Evolutionary conservation across 176 grass and related monocot species (phyloP).

Genomic region (Saccharum spontaneum): DNA sequence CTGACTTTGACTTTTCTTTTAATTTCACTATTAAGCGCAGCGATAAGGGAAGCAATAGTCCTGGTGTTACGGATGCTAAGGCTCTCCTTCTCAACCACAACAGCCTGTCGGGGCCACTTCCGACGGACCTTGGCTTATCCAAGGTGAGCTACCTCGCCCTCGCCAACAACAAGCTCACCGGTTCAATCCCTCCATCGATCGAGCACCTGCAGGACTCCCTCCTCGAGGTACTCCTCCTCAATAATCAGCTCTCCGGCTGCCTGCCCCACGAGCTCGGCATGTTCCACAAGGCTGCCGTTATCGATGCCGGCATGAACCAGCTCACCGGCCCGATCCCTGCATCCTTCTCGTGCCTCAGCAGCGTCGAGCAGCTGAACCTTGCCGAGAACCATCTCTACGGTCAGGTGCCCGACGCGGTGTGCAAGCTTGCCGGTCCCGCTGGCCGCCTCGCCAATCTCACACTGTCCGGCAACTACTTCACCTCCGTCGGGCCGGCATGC

Average conservation of each 20-base stretch:
- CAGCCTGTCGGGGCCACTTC: neutral
- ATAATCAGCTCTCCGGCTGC: constrained; percentile 76
- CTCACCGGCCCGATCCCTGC: constrained; percentile 65
- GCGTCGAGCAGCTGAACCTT: constrained; percentile 68
- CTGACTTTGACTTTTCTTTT: too few species aligned
- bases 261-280: constrained; percentile 60
- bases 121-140: neutral
- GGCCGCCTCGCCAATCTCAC: constrained; percentile 63
- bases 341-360: constrained; percentile 65
- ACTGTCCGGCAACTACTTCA: constrained; percentile 80
- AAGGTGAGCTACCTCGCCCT: constrained; percentile 53
- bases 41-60: too few species aligned
- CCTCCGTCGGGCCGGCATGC: constrained; percentile 53
- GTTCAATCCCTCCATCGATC: constrained; percentile 47
- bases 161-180: constrained; percentile 61
- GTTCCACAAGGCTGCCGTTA: constrained; percentile 49
- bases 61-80: neutral
- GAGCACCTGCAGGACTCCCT: constrained; percentile 10
- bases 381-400: constrained; percentile 51
- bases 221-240: constrained; percentile 57
- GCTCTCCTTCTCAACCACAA: constrained; percentile 46
- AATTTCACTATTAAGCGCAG: too few species aligned
- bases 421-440: constrained; percentile 30
- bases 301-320: constrained; percentile 69
- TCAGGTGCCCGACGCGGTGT: constrained; percentile 55